Conservation (phyloP, 306 rosid species). For the Cyclanthera cordifolia region DNA sequence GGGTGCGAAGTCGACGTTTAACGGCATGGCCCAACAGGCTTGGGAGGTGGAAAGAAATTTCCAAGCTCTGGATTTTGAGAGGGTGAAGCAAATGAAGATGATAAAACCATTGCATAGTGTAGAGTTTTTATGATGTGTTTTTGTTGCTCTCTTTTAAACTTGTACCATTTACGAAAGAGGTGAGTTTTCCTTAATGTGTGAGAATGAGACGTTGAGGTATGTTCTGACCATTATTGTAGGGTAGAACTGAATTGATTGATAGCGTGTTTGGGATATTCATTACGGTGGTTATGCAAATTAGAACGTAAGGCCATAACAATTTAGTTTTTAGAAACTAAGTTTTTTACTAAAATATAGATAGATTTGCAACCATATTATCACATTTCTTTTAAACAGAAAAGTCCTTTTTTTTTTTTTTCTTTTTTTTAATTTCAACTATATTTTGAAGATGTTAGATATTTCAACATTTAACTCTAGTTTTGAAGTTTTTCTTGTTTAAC, state of each 20-base stretch:
- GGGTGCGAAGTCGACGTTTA: conserved; percentile 74
- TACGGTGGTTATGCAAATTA: too few relatives aligned
- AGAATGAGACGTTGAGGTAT: not conserved
- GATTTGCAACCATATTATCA: too few relatives aligned
- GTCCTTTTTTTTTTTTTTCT: too few relatives aligned
- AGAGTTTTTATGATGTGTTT: not conserved
- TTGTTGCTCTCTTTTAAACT: not conserved
- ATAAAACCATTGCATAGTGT: conserved; percentile 15
- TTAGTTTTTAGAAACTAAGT: too few relatives aligned
- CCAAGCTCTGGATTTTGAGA: conserved; percentile 42
- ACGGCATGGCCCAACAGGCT: conserved; percentile 84
- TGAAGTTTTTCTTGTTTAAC: too few relatives aligned
- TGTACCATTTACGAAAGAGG: not conserved
- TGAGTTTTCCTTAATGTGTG: not conserved
- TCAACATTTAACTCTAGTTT: too few relatives aligned
- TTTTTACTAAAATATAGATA: too few relatives aligned
- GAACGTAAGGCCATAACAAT: too few relatives aligned
- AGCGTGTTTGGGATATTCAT: not conserved
- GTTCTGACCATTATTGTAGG: not conserved
- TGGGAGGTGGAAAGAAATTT: conserved; percentile 91
- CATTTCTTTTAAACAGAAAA: too few relatives aligned
- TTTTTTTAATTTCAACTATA: too few relatives aligned
- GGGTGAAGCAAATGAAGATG: conserved; percentile 61
- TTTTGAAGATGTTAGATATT: too few relatives aligned
- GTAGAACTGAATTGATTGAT: not conserved